A percentile compares a stretch with the other conserved stretches of the same genome.
Evolutionary conservation across 352 stramenopile species (phyloP).

Genomic region (Pythium dissotocum): DNA sequence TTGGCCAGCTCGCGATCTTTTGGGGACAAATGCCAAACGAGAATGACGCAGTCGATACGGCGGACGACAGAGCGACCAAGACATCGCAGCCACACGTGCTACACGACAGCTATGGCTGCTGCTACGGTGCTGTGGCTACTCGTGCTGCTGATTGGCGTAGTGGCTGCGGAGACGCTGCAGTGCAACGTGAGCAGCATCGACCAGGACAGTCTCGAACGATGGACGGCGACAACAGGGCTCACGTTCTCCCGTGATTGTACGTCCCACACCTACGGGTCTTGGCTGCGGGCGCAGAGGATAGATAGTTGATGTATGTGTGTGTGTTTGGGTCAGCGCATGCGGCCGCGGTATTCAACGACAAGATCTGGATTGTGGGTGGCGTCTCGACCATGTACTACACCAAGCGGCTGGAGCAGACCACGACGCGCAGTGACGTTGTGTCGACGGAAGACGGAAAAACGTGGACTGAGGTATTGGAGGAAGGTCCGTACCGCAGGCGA

Average conservation of each 20-base stretch:
- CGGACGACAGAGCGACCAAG: not conserved
- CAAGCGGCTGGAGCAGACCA: conserved; percentile 68
- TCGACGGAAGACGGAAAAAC: conserved; percentile 52
- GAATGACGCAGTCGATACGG: not conserved
- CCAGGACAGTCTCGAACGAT: conserved; percentile 49
- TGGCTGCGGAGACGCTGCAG: conserved; percentile 23
- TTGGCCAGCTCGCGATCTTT: not conserved
- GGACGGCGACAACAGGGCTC: conserved; percentile 48
- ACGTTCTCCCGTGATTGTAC: conserved; percentile 74
- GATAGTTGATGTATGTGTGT: too few relatives aligned
- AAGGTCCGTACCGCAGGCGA: conserved; percentile 68
- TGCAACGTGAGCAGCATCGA: conserved; percentile 53
- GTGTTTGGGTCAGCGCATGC: conserved; percentile 47
- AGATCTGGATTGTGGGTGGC: conserved; percentile 74
- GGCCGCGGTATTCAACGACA: conserved; percentile 50
- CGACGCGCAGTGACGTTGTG: conserved; percentile 63
- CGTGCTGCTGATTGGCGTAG: not conserved
- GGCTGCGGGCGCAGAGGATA: too few relatives aligned
- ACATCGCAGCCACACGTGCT: not conserved
- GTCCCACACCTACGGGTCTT: not conserved
- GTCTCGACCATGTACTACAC: conserved; percentile 79
- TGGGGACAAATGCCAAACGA: not conserved
- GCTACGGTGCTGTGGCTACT: not conserved
- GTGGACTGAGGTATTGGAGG: conserved; percentile 70
- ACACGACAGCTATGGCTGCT: not conserved